Conservation (phyloP, 2,329 filamentous ascomycete genomes). For the Colletotrichum coccodes region DNA sequence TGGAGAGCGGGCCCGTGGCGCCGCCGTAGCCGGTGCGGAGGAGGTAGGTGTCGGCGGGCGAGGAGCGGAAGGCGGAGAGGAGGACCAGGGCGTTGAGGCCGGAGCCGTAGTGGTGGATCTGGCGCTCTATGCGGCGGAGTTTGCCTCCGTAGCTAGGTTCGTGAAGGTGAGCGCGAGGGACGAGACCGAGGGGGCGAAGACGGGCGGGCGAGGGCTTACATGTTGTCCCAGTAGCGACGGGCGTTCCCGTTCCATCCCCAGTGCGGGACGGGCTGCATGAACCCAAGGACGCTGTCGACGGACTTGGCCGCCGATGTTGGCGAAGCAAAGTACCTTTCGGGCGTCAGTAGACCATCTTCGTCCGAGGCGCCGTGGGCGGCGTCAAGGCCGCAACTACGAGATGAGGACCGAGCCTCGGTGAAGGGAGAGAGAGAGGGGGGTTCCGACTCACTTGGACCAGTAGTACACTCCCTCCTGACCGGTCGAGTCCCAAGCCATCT, state of each 20-base stretch:
- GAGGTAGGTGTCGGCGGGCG: constrained; percentile 57
- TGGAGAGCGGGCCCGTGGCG: constrained; percentile 61
- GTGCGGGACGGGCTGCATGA: constrained; percentile 66
- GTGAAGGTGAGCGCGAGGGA: background rate
- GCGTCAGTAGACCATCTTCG: no score
- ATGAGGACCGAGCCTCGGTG: no score
- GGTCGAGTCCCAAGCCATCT: constrained; percentile 72
- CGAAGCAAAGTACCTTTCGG: constrained; percentile 58
- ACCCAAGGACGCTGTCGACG: constrained; percentile 64
- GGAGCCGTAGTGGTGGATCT: constrained; percentile 71
- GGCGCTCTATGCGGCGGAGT: constrained; percentile 54
- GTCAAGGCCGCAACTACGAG: no score
- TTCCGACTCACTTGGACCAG: constrained; percentile 56
- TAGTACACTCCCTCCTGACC: constrained; percentile 70
- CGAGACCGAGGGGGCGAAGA: no score
- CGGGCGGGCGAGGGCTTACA: constrained; percentile 45
- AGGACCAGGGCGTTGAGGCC: constrained; percentile 66
- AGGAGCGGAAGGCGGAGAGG: constrained; percentile 59
- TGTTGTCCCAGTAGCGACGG: constrained; percentile 68
- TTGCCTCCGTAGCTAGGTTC: constrained; percentile 51
- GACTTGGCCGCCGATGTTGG: constrained; percentile 57
- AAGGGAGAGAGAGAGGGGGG: background rate
- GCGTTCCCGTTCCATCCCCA: constrained; percentile 73
- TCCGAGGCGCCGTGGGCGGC: no score
- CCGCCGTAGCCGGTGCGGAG: constrained; percentile 66